Conservation (phyloP, 306 rosid genomes). For the Vigna radiata region DNA sequence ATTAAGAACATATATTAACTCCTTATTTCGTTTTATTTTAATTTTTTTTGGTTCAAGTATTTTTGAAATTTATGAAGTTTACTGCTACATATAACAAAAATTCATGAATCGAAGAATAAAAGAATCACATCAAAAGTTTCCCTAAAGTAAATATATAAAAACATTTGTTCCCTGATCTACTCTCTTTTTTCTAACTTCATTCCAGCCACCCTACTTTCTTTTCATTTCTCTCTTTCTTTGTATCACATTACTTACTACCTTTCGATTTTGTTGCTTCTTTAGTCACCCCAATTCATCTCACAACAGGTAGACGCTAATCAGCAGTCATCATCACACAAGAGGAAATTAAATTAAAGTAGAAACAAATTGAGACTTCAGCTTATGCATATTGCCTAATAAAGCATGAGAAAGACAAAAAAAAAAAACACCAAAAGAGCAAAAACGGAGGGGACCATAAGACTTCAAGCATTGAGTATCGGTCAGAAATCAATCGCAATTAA, state of each 20-base stretch:
- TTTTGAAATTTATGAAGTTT: too few relatives aligned
- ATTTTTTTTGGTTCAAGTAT: background rate
- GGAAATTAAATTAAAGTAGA: background rate
- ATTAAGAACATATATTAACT: background rate
- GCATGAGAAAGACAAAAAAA: background rate
- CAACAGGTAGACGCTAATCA: background rate
- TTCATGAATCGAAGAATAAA: too few relatives aligned
- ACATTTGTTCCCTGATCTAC: too few relatives aligned
- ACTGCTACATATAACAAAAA: too few relatives aligned
- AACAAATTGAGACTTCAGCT: constrained; percentile 1
- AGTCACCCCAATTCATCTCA: background rate
- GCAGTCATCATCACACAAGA: background rate
- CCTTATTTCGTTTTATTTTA: background rate
- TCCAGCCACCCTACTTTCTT: background rate
- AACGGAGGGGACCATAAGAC: background rate
- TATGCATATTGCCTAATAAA: background rate
- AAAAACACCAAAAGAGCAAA: background rate
- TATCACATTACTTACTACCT: background rate
- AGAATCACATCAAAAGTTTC: too few relatives aligned
- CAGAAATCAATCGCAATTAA: background rate
- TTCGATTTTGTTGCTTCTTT: background rate
- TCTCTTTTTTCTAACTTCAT: too few relatives aligned
- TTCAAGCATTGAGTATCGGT: background rate
- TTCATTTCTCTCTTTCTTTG: background rate
- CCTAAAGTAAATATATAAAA: too few relatives aligned